These are phyloP conservation scores for Curvularia eragrostidis DNA, from an alignment of 2,329 filamentous ascomycete genomes.

Conservation along the genomic window DNA sequence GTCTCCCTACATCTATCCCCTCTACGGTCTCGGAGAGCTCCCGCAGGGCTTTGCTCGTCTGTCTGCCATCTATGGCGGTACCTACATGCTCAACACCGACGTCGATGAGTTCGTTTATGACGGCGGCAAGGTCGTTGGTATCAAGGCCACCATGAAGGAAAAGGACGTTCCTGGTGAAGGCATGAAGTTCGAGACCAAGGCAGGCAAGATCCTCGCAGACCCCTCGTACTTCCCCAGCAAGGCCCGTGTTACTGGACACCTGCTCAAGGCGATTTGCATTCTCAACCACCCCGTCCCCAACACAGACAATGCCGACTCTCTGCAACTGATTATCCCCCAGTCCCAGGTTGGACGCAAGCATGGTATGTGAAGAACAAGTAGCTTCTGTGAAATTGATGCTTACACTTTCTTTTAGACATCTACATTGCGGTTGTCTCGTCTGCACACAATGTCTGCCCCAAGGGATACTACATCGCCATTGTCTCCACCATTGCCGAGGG, in stretches of 20 bases:
- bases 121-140: constrained; percentile 83
- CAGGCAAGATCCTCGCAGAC: constrained; percentile 93
- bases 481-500: constrained; percentile 97
- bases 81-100: constrained; percentile 98
- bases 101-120: constrained; percentile 91
- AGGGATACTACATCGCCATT: constrained; percentile 98
- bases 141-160: constrained; percentile 96
- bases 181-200: constrained; percentile 96
- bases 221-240: constrained; percentile 96
- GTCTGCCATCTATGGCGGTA: constrained; percentile 97
- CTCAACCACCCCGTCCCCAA: constrained; percentile 92
- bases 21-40: constrained; percentile 95
- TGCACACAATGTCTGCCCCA: constrained; percentile 97
- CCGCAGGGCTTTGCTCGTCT: constrained; percentile 97
- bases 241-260: constrained; percentile 83
- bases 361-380: constrained; percentile 62
- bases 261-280: constrained; percentile 96
- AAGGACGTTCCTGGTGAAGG: constrained; percentile 73
- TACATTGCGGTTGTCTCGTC: constrained; percentile 96
- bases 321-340: constrained; percentile 96
- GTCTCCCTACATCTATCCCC: constrained; percentile 98
- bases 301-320: constrained; percentile 86
- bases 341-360: constrained; percentile 97
- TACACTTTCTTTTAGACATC: constrained; percentile 69
- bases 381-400: constrained; percentile 13